Evolutionary conservation across 163 green algal genomes (phyloP).

Genomic region (Scenedesmus sp.): DNA sequence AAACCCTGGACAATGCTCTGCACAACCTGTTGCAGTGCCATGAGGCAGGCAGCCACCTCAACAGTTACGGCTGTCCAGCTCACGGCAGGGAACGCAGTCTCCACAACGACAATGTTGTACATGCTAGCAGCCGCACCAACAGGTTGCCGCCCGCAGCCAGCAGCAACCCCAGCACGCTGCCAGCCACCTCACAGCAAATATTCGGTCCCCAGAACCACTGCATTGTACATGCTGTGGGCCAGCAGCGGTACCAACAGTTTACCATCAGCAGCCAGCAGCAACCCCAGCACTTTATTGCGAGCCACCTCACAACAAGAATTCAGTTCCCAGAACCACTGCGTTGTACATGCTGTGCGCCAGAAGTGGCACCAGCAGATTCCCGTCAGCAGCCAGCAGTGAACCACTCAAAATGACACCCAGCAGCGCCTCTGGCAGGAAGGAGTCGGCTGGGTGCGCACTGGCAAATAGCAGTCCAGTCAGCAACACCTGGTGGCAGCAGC

Average conservation of each 20-base stretch:
- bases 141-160: no score
- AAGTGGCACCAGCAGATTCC: slow-evolving; percentile 42
- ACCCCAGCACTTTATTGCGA: background rate
- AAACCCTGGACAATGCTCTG: background rate
- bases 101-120: no score
- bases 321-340: slow-evolving; percentile 4
- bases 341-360: slow-evolving; percentile 47
- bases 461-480: slow-evolving; percentile 42
- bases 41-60: no score
- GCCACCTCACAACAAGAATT: slow-evolving; percentile 21
- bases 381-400: slow-evolving; percentile 34
- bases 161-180: no score
- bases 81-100: background rate
- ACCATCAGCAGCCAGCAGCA: background rate
- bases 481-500: slow-evolving; percentile 2
- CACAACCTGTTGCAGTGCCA: background rate
- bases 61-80: background rate
- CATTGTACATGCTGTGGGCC: background rate
- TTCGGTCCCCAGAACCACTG: no score
- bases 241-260: no score
- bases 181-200: no score
- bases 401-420: slow-evolving; percentile 17
- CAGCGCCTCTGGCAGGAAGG: slow-evolving; percentile 25
- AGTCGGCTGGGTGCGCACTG: slow-evolving; percentile 28
- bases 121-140: no score